Evolutionary conservation across 225 moss, liverwort and hornwort species (phyloP), one percentile per base, ranked within the genome.

Genomic region (Ulota crispa): DNA sequence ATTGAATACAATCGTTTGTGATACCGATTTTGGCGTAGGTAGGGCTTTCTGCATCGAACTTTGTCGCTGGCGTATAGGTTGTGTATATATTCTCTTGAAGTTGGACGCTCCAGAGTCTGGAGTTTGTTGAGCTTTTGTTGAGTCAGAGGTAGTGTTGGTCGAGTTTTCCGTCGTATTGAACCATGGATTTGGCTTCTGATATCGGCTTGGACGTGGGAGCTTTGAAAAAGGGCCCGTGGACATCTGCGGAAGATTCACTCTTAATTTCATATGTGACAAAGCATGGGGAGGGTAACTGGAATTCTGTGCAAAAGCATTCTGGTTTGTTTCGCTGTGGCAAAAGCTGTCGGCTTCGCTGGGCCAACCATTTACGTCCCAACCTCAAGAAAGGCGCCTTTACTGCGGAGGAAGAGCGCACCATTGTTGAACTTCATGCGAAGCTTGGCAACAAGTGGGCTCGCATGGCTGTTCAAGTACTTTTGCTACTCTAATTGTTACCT

Each of bases 401-500:
- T 61, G 91, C 95, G n/a, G 97, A 95, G 67, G 97, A 97, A 85
- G 97, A 97, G 87, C 93, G 90, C 70, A 93, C 92, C 87, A 97
- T 97, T 75, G 94, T 94, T 43, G 97, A 95, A 63, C 94, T 97
- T 7, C 97, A 97, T 81, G 89, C 94, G 56, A 97, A 97, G 87
- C 93, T 97, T 70, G 97, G 97, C 84, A 97, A 97, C 90, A 97
- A 97, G 76, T 97, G 97, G 97, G 97, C 97, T 72, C 95, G 95
- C 75, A 97, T 97, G 97, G 97, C 97, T 88, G 94, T 94, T 82
- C 97, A 97, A 88, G 97, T 95, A 83, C 24, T 75, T 47, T 52
- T 55, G 43, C 13, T 0, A 37, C 43, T 43, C 43, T 43, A 13
- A 43, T 43, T 13, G 3, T 43, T 43, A 43, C 13, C 3, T 43